Evolutionary conservation across 345 rosid species (phyloP).

Genomic region (Eucalyptus polybractea): DNA sequence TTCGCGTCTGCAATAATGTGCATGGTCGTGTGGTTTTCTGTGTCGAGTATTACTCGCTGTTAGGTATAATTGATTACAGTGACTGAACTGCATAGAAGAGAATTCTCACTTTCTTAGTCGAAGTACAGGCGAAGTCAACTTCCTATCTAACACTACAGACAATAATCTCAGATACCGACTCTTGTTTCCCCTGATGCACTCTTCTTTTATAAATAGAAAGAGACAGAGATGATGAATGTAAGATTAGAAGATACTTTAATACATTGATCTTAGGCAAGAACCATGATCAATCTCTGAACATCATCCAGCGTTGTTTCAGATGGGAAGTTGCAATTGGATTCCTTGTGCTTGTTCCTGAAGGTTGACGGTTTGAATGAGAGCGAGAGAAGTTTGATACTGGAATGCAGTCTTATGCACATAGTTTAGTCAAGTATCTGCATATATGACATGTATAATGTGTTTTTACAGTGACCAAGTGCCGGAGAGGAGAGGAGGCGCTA

Average conservation of each 20-base stretch:
- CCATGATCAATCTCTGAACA: not conserved
- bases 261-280: not conserved
- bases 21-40: not conserved
- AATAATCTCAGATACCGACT: constrained; percentile 30
- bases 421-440: not conserved
- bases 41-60: not conserved
- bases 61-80: not conserved
- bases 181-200: constrained; percentile 34
- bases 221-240: not conserved
- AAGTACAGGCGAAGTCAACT: constrained; percentile 20
- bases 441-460: not conserved
- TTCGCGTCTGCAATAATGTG: no score
- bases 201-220: constrained; percentile 20
- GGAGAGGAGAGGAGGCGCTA: not conserved
- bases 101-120: not conserved
- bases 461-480: not conserved
- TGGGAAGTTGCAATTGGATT: not conserved
- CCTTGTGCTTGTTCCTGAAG: not conserved
- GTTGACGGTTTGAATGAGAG: not conserved
- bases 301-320: not conserved
- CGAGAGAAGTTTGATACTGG: not conserved
- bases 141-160: constrained; percentile 41
- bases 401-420: not conserved
- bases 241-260: not conserved
- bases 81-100: not conserved